These are phyloP conservation scores for Juncus effusus DNA, from an alignment of 176 grass and related monocot species.

Conservation along the genomic window DNA sequence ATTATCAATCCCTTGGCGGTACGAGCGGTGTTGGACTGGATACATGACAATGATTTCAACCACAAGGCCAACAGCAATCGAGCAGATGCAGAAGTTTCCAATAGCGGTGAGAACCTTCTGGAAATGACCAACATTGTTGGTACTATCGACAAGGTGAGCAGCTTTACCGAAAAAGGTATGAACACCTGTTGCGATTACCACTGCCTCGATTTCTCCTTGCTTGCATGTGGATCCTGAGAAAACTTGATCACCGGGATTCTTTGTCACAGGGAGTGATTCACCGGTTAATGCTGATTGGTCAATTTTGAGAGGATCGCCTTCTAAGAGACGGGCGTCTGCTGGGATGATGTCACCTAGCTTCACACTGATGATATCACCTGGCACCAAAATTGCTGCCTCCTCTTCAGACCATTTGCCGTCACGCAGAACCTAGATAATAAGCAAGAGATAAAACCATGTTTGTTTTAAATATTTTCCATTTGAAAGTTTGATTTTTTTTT, in stretches of 20 bases:
- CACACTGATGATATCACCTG: constrained; percentile 82
- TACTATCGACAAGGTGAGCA: constrained; percentile 86
- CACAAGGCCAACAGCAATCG: constrained; percentile 44
- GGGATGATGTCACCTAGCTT: constrained; percentile 96
- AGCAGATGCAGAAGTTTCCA: constrained; percentile 82
- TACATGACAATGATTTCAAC: constrained; percentile 79
- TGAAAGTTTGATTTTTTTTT: background rate
- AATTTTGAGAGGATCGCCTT: constrained; percentile 87
- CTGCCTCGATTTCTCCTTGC: constrained; percentile 86
- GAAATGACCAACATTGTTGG: constrained; percentile 92
- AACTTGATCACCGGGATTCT: constrained; percentile 47
- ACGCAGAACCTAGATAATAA: constrained; percentile 36
- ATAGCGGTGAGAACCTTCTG: constrained; percentile 77
- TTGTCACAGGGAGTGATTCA: constrained; percentile 73
- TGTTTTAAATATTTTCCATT: background rate
- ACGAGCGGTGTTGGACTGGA: constrained; percentile 53
- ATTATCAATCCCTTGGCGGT: constrained; percentile 79
- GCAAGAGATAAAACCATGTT: background rate
- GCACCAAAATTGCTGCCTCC: constrained; percentile 71
- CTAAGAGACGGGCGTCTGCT: constrained; percentile 62
- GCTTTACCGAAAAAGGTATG: constrained; percentile 97
- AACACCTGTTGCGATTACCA: constrained; percentile 74
- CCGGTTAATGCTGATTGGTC: constrained; percentile 86
- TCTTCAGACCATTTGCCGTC: constrained; percentile 77
- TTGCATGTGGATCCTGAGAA: constrained; percentile 95